Evolutionary conservation across 305 asterid genomes (phyloP), one percentile per base, ranked within the genome.

Genomic region (Nicotiana rustica): DNA sequence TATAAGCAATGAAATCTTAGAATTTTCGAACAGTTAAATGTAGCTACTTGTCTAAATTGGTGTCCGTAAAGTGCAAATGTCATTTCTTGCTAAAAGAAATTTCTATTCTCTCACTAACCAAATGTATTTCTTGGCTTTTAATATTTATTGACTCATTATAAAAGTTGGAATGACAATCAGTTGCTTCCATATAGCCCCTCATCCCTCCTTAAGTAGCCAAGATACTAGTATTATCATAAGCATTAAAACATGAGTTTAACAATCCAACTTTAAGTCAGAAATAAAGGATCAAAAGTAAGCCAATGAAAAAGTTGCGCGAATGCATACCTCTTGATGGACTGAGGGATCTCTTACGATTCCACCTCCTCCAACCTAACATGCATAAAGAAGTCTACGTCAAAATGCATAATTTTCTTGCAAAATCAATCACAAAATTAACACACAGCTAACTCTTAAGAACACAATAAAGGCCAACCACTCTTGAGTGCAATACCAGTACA

Each of bases 321-420:
- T 41, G 60, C 59, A 31, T 88, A 94, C 99, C 95, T 94, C 97
- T 80, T 90, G 89, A 88, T 94, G 98, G 81, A 94, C 97, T 47
- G 80, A 86, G 21, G 97, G 91, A 84, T 94, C 97, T 86, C 97
- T 91, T 67, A 95, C 97, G 36, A 95, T 93, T 71, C 97, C 98
- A 80, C 97, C 99, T 5, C 97, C 91, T 73, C 99, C 99, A 17
- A 96, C 98, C 98, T 96, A 79, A 70, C 47, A 75, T 75, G 41
- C 31, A 29, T 52, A 52, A 49, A 52, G 17, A 75, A 52, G 65
- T 52, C 47, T 75, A 25, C 80, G 52, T 75, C 65, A 75, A 75
- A 25, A 75, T 25, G 15, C 47, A 25, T 15, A 8, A 52, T 14
- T 29, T 49, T 75, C 29, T 75, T 29, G 80, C 25, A 33, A 75